phyloP scores from a whole-genome alignment of 371 early-diverging fungal genomes.

The Apophysomyces ossiformis region DNA sequence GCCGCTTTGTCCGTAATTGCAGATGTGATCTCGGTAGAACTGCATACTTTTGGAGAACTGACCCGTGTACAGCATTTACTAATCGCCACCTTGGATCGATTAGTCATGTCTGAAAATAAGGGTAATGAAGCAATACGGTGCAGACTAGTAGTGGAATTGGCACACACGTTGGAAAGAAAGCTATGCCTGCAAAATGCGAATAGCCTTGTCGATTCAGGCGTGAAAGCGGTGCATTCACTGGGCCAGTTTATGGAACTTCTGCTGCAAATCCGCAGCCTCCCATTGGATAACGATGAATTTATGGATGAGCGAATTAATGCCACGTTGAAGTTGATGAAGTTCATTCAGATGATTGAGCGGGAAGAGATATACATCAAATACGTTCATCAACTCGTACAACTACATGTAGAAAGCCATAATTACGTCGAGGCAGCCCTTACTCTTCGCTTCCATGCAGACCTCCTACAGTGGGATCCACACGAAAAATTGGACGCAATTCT shows the following conservation, averaged over 20 bases:
- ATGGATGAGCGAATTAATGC: slow-evolving; percentile 71
- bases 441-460: slow-evolving; percentile 70
- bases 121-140: slow-evolving; percentile 52
- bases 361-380: slow-evolving; percentile 76
- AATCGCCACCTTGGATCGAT: slow-evolving; percentile 65
- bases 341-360: slow-evolving; percentile 65
- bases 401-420: slow-evolving; percentile 66
- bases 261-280: slow-evolving; percentile 63
- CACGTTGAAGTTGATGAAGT: slow-evolving; percentile 67
- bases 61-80: slow-evolving; percentile 60
- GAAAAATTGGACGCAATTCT: slow-evolving; percentile 50
- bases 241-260: slow-evolving; percentile 60
- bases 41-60: slow-evolving; percentile 54
- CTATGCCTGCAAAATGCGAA: slow-evolving; percentile 24
- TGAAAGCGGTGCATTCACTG: slow-evolving; percentile 57
- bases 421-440: slow-evolving; percentile 75
- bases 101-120: slow-evolving; percentile 63
- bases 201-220: slow-evolving; percentile 28
- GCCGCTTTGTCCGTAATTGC: slow-evolving; percentile 63
- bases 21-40: slow-evolving; percentile 69
- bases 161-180: slow-evolving; percentile 32
- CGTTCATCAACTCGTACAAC: slow-evolving; percentile 66
- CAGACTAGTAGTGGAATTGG: slow-evolving; percentile 41
- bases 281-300: slow-evolving; percentile 59
- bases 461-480: slow-evolving; percentile 67